Evolutionary conservation across 768 basidiomycete species (phyloP).

Genomic region (Pholiota microspora): DNA sequence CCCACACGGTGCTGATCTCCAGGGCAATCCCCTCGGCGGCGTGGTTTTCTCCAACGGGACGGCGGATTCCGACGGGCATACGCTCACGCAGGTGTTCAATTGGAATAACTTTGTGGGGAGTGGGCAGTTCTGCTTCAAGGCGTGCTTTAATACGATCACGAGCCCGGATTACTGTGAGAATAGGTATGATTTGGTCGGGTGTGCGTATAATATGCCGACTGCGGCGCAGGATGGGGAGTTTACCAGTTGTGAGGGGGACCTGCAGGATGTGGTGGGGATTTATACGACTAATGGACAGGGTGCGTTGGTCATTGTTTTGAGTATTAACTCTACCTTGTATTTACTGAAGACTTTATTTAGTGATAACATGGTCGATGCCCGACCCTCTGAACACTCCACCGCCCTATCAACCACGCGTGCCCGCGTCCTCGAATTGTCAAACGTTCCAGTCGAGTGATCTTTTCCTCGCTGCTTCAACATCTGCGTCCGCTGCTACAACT

Average conservation of each 20-base stretch:
- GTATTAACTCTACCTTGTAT: not conserved
- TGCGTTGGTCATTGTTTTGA: slow-evolving; percentile 1
- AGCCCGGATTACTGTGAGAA: slow-evolving; percentile 59
- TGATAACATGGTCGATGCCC: slow-evolving; percentile 16
- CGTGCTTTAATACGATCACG: slow-evolving; percentile 54
- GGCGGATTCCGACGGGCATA: slow-evolving; percentile 36
- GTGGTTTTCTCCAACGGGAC: slow-evolving; percentile 63
- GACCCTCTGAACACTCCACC: slow-evolving; percentile 24
- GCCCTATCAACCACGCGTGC: slow-evolving; percentile 39
- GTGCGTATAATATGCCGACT: slow-evolving; percentile 66
- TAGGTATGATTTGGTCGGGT: slow-evolving; percentile 69
- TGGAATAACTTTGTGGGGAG: slow-evolving; percentile 78
- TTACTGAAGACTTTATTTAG: slow-evolving; percentile 6
- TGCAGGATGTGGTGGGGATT: slow-evolving; percentile 55
- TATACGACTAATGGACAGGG: slow-evolving; percentile 36
- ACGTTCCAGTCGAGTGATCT: slow-evolving; percentile 28
- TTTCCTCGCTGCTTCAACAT: slow-evolving; percentile 14
- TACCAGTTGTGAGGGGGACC: slow-evolving; percentile 58
- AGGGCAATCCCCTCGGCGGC: slow-evolving; percentile 78
- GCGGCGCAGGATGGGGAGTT: slow-evolving; percentile 54
- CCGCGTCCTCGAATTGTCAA: slow-evolving; percentile 37
- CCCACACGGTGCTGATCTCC: slow-evolving; percentile 69
- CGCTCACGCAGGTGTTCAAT: slow-evolving; percentile 54
- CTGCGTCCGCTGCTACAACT: not conserved
- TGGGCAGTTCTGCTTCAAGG: slow-evolving; percentile 61